A percentile compares a stretch with the other conserved stretches of the same genome.
Conservation (phyloP, 495 filamentous ascomycete genomes). For the Penicillium dipodomyicola region DNA sequence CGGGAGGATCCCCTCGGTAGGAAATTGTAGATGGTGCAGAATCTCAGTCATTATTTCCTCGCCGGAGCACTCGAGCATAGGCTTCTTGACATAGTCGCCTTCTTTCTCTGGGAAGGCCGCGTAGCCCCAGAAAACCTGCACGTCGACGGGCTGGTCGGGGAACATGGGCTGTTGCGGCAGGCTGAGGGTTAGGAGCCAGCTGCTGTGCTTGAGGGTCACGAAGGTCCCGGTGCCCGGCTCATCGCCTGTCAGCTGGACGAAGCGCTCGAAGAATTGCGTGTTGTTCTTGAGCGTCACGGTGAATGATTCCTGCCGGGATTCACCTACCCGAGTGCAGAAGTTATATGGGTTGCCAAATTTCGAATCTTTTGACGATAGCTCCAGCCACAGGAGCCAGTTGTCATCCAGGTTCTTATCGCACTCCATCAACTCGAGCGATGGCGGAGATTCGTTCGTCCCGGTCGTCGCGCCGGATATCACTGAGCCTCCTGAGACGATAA, state of each 20-base stretch:
- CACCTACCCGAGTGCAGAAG: conserved; percentile 30
- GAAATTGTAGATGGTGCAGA: conserved; percentile 32
- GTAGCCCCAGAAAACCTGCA: conserved; percentile 43
- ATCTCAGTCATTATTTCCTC: conserved; percentile 41
- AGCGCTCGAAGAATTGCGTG: conserved; percentile 27
- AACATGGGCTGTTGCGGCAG: conserved; percentile 44
- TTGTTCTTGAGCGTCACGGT: conserved; percentile 36
- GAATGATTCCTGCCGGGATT: conserved; percentile 38
- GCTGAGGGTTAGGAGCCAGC: conserved; percentile 37
- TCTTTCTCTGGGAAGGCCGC: conserved; percentile 31
- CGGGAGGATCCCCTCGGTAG: conserved; percentile 17
- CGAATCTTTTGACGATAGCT: conserved; percentile 13
- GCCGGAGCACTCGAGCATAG: conserved; percentile 42
- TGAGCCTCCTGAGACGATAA: conserved; percentile 28
- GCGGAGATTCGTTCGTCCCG: conserved; percentile 21
- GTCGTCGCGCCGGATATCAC: conserved; percentile 17
- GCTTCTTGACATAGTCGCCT: conserved; percentile 40
- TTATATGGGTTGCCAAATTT: conserved; percentile 37
- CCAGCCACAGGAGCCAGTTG: conserved; percentile 30
- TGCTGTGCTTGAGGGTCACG: conserved; percentile 35
- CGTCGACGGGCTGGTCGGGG: conserved; percentile 28
- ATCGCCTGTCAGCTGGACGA: conserved; percentile 30
- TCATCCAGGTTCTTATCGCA: conserved; percentile 14
- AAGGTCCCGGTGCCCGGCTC: conserved; percentile 34
- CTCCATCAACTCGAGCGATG: conserved; percentile 1